Evolutionary conservation across 352 stramenopile genomes (phyloP).

Genomic region (Phytophthora niederhauseri): DNA sequence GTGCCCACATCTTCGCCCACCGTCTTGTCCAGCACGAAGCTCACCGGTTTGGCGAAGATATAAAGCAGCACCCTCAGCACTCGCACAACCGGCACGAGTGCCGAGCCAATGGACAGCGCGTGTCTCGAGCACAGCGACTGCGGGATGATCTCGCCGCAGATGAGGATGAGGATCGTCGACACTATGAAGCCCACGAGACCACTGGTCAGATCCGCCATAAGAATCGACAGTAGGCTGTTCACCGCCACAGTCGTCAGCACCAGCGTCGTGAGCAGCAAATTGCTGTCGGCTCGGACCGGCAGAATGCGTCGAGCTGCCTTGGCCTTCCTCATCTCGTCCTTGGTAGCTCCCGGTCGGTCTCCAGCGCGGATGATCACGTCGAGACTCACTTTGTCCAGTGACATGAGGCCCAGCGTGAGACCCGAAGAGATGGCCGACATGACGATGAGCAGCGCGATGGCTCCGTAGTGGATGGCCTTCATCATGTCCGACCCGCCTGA

Average conservation of each 20-base stretch:
- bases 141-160: conserved; percentile 95
- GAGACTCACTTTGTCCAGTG: conserved; percentile 96
- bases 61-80: conserved; percentile 94
- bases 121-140: conserved; percentile 94
- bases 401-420: conserved; percentile 97
- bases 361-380: conserved; percentile 95
- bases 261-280: conserved; percentile 97
- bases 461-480: conserved; percentile 47
- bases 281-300: conserved; percentile 93
- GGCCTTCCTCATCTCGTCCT: conserved; percentile 63
- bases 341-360: conserved; percentile 71
- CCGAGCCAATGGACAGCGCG: conserved; percentile 76
- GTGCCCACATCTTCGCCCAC: conserved; percentile 96
- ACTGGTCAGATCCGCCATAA: conserved; percentile 93
- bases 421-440: conserved; percentile 96
- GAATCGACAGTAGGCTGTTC: conserved; percentile 97
- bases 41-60: conserved; percentile 91
- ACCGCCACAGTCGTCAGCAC: conserved; percentile 97
- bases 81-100: conserved; percentile 91
- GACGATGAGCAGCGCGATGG: conserved; percentile 66
- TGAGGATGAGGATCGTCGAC: conserved; percentile 95
- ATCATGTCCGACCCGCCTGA: conserved; percentile 16
- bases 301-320: conserved; percentile 73
- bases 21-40: conserved; percentile 89
- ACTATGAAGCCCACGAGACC: conserved; percentile 93